Evolutionary conservation across 2,329 filamentous ascomycete species (phyloP).

Genomic region (Apiospora marii): DNA sequence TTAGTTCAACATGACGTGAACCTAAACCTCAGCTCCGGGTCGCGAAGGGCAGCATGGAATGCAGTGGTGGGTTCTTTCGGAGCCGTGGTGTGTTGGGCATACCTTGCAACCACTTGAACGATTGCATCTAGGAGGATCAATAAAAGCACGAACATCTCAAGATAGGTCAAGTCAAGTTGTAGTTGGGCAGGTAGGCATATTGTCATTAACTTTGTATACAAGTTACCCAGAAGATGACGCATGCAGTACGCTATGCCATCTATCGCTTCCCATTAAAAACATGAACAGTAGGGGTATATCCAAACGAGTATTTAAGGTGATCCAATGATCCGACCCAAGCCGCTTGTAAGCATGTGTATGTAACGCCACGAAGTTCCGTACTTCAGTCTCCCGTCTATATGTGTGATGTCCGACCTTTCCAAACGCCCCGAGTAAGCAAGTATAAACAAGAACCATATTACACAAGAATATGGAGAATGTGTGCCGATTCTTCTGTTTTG

Average conservation of each 20-base stretch:
- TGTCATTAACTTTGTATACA: background rate
- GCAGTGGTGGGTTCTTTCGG: background rate
- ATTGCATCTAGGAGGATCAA: background rate
- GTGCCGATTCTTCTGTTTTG: background rate
- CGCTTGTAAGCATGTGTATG: constrained; percentile 16
- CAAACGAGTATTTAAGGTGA: constrained; percentile 8
- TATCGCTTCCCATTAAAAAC: constrained; percentile 10
- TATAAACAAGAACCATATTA: background rate
- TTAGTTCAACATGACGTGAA: background rate
- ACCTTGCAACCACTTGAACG: background rate
- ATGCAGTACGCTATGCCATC: background rate
- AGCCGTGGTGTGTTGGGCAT: background rate
- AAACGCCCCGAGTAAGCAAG: constrained; percentile 6
- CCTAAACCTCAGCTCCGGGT: background rate
- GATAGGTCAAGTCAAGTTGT: background rate
- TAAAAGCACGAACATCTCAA: background rate
- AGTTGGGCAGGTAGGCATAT: constrained; percentile 6
- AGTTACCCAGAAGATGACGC: background rate
- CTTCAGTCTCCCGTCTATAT: constrained; percentile 8
- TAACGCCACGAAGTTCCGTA: constrained; percentile 18
- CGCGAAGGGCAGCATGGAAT: background rate
- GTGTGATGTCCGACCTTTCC: background rate
- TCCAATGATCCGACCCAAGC: constrained; percentile 6
- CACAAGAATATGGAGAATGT: background rate
- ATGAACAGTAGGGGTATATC: constrained; percentile 25